A percentile compares a stretch with the other conserved stretches of the same genome.
phyloP scores from a whole-genome alignment of 2,329 filamentous ascomycete species.

The Penicillium frequentans region DNA sequence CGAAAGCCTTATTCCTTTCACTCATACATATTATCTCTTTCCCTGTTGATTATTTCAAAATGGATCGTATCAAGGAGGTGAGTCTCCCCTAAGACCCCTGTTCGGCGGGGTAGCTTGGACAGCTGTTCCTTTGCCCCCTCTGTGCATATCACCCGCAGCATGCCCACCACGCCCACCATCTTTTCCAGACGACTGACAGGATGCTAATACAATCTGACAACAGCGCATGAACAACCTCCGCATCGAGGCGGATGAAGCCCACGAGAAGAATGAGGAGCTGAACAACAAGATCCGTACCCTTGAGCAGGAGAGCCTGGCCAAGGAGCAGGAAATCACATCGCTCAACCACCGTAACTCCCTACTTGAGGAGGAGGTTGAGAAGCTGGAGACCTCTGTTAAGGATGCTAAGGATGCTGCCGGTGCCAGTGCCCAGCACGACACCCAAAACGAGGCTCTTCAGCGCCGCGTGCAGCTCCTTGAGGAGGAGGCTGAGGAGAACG shows the following conservation, averaged over 20 bases:
- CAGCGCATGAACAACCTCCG: slow-evolving; percentile 96
- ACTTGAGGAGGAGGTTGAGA: slow-evolving; percentile 88
- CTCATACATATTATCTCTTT: slow-evolving; percentile 24
- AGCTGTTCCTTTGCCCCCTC: slow-evolving; percentile 23
- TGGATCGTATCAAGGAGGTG: slow-evolving; percentile 92
- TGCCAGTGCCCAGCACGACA: slow-evolving; percentile 77
- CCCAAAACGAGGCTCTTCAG: slow-evolving; percentile 88
- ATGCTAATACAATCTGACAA: slow-evolving; percentile 10
- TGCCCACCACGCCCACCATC: slow-evolving; percentile 2
- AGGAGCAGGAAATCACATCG: slow-evolving; percentile 98
- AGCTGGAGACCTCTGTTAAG: slow-evolving; percentile 79
- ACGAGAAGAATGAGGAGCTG: slow-evolving; percentile 81
- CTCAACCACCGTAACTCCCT: slow-evolving; percentile 93
- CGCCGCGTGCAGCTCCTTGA: slow-evolving; percentile 93
- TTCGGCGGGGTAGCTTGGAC: slow-evolving; percentile 41
- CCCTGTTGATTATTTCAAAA: slow-evolving; percentile 47
- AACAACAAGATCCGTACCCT: slow-evolving; percentile 82
- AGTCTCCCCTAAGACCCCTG: slow-evolving; percentile 44
- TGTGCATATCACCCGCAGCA: slow-evolving; percentile 15
- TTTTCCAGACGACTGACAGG: slow-evolving; percentile 17
- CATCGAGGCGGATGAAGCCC: slow-evolving; percentile 84
- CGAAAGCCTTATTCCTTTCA: slow-evolving; percentile 38
- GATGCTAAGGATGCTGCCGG: slow-evolving; percentile 84
- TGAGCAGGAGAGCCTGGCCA: slow-evolving; percentile 91
- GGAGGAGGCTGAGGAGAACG: slow-evolving; percentile 95